Base-by-base conservation (phyloP, 208 protist genomes). In the Porcisia hertigi region DNA sequence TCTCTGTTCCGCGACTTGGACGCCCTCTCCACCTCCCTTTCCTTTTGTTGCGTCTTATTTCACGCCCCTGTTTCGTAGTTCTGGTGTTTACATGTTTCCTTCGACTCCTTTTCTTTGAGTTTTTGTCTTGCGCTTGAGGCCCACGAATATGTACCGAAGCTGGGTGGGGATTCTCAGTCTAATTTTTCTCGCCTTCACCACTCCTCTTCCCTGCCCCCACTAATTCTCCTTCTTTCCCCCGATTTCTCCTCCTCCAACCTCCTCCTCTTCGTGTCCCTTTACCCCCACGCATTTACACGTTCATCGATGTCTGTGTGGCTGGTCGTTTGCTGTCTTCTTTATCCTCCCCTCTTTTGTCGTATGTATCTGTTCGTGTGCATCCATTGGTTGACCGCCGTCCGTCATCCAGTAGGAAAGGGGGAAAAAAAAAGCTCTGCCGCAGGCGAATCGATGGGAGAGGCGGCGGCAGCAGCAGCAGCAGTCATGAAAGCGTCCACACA, bases 131-230 rank as follows among this genome's bases (percentile, higher is more conserved):
- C 36, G 69, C 69, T 72, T 72, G 69, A 72, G 69, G 69, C 36
- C 69, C 69, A 72, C 69, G 53, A 59, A 59, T 62, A 45, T 55
- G 69, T 30, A 72, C 69, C 69, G 69, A 72, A 72, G 69, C 6
- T 6, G 49, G 47, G 39, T 11, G 47, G 39, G 25, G 36, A 43
- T 4, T 54, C 11, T 60, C 53, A 9, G n/a, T 62, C 30, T 39
- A 57, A 30, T 45, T 43, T 30, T 45, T 71, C 66, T 34, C 45
- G 14, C 65, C 65, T 52, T 12, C 45, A 52, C 5, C 47, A 52
- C 1, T 59, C 53, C 9, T 43, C 34, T 30, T 23, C 30, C 30
- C 30, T 0, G 30, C 30, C 30, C 30, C 30, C 30, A 30, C 30
- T 30, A 30, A 30, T 30, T 30, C 30, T 30, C 30, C 30, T 30